phyloP scores from a whole-genome alignment of 345 rosid species.

The Schrenkiella parvula region DNA sequence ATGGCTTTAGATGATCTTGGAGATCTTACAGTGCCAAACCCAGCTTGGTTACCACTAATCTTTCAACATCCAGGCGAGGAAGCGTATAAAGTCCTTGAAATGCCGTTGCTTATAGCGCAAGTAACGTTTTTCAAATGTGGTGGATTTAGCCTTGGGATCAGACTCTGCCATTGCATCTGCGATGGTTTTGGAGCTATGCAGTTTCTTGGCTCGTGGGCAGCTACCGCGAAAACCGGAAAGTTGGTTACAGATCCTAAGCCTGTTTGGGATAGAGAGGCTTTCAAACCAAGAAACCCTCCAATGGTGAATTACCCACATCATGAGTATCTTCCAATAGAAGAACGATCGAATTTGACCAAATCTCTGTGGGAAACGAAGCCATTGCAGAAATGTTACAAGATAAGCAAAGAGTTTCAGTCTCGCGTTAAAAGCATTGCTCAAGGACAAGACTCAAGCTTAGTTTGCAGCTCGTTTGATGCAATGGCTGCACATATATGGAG shows the following conservation, averaged over 20 bases:
- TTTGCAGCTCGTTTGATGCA: conserved; percentile 74
- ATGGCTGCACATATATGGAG: conserved; percentile 92
- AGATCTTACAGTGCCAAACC: conserved; percentile 80
- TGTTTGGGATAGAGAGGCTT: conserved; percentile 68
- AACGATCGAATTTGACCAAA: conserved; percentile 59
- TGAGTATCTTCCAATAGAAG: conserved; percentile 71
- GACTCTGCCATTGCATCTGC: conserved; percentile 87
- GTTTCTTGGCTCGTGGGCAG: conserved; percentile 77
- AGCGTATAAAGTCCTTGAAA: conserved; percentile 66
- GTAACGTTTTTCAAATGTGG: conserved; percentile 76
- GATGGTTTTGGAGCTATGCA: conserved; percentile 97
- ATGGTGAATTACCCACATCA: conserved; percentile 50
- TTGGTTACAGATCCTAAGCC: conserved; percentile 56
- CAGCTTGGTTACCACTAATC: conserved; percentile 76
- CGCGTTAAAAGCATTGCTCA: conserved; percentile 58
- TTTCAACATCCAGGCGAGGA: conserved; percentile 63
- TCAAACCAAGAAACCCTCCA: conserved; percentile 70
- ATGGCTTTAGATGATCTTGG: conserved; percentile 61
- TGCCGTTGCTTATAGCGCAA: conserved; percentile 86
- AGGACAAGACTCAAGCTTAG: conserved; percentile 31
- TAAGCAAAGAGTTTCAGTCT: conserved; percentile 63
- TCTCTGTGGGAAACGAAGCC: conserved; percentile 67
- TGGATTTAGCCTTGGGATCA: conserved; percentile 76
- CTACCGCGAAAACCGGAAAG: conserved; percentile 53
- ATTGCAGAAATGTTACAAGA: conserved; percentile 64